phyloP scores from a whole-genome alignment of 768 basidiomycete species.

The Pisolithus orientalis region DNA sequence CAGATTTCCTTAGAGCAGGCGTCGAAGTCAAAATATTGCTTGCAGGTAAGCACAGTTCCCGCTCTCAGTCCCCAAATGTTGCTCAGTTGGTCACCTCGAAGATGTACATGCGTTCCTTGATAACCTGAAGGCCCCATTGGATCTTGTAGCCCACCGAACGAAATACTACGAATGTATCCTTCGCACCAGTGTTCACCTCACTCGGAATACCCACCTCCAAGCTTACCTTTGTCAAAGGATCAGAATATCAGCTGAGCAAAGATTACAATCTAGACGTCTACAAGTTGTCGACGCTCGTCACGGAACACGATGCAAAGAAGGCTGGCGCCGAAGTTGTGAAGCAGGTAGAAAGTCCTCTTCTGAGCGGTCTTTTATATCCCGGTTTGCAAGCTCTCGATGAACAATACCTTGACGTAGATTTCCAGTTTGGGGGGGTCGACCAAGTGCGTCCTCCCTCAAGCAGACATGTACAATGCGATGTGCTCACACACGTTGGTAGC shows the following conservation, averaged over 20 bases:
- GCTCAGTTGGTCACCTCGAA: slow-evolving; percentile 20
- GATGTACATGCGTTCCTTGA: slow-evolving; percentile 98
- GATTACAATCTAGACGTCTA: slow-evolving; percentile 97
- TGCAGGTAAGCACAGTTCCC: slow-evolving; percentile 46
- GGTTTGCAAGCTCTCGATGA: slow-evolving; percentile 96
- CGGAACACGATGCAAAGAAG: slow-evolving; percentile 96
- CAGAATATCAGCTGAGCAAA: slow-evolving; percentile 83
- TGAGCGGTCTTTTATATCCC: slow-evolving; percentile 93
- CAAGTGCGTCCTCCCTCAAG: slow-evolving; percentile 52
- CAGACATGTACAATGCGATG: background rate
- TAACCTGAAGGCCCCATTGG: slow-evolving; percentile 91
- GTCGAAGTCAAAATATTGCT: slow-evolving; percentile 82
- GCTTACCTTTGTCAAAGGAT: slow-evolving; percentile 81
- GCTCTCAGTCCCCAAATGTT: background rate
- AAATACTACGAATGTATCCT: slow-evolving; percentile 87
- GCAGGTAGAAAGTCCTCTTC: slow-evolving; percentile 85
- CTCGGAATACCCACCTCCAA: slow-evolving; percentile 87
- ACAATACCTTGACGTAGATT: slow-evolving; percentile 91
- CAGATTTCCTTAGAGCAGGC: slow-evolving; percentile 91
- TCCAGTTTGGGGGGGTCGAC: slow-evolving; percentile 97
- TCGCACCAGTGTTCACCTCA: slow-evolving; percentile 74
- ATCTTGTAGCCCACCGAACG: slow-evolving; percentile 81
- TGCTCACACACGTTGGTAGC: slow-evolving; percentile 37
- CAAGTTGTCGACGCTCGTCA: slow-evolving; percentile 82
- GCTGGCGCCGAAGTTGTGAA: slow-evolving; percentile 99